Evolutionary conservation across 345 rosid genomes (phyloP).

Genomic region (Heritiera littoralis): DNA sequence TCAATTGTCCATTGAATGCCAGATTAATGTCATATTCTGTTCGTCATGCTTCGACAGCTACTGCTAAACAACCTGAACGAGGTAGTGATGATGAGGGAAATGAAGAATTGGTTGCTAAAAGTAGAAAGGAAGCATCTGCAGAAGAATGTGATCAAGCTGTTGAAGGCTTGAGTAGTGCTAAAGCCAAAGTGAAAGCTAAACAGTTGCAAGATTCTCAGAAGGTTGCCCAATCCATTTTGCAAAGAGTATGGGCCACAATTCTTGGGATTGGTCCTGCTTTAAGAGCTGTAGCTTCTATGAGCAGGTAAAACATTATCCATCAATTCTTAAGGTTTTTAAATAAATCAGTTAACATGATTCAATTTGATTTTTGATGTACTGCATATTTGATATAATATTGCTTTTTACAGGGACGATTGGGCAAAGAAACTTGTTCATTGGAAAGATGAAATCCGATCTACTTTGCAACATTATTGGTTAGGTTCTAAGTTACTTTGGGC

Average conservation of each 20-base stretch:
- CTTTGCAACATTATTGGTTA: conserved; percentile 87
- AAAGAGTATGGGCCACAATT: conserved; percentile 55
- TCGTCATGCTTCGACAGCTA: conserved; percentile 56
- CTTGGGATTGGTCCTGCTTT: conserved; percentile 88
- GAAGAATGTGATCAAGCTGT: conserved; percentile 98
- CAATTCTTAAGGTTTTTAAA: not conserved
- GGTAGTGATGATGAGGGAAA: conserved; percentile 38
- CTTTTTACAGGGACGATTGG: conserved; percentile 82
- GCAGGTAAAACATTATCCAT: conserved; percentile 56
- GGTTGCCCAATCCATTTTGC: conserved; percentile 50
- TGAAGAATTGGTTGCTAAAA: conserved; percentile 43
- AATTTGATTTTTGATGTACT: conserved; percentile 17
- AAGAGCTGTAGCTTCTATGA: conserved; percentile 91
- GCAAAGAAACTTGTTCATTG: conserved; percentile 74
- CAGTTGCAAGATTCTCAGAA: conserved; percentile 63
- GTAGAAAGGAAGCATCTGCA: conserved; percentile 78
- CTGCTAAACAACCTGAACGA: conserved; percentile 52
- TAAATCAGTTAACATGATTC: conserved; percentile 19
- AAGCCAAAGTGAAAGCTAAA: conserved; percentile 87
- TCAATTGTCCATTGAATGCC: conserved; percentile 39
- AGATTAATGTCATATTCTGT: conserved; percentile 39
- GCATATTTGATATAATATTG: conserved; percentile 19
- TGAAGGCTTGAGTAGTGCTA: conserved; percentile 75
- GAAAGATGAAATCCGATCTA: conserved; percentile 84
- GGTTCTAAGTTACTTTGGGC: conserved; percentile 91